These are phyloP conservation scores for Schwanniomyces occidentalis DNA, from an alignment of 805 yeast species.

Conservation along the genomic window DNA sequence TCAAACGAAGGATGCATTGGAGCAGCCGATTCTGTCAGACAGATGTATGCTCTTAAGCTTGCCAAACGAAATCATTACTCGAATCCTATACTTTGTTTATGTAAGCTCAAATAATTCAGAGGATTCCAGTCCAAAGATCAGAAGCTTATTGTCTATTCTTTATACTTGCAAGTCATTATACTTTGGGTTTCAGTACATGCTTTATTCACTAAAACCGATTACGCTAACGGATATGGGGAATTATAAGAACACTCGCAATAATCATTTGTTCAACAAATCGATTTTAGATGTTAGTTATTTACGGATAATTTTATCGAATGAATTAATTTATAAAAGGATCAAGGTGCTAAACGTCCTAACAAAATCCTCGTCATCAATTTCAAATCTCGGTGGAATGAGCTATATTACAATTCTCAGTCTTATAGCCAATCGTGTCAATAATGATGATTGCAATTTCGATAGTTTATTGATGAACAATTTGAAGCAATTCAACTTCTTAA, in stretches of 20 bases:
- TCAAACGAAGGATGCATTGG: neutral
- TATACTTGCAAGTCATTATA: constrained; percentile 12
- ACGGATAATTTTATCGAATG: too few relatives aligned
- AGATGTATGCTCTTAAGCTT: constrained; percentile 2
- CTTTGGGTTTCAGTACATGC: constrained; percentile 8
- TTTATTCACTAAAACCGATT: constrained; percentile 12
- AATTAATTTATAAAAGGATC: constrained; percentile 1
- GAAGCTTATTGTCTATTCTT: constrained; percentile 8
- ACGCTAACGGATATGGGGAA: constrained; percentile 4
- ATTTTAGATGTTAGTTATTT: neutral
- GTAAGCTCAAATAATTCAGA: neutral
- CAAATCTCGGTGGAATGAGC: too few relatives aligned
- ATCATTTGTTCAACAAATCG: neutral
- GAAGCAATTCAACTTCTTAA: neutral
- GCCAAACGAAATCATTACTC: constrained; percentile 11
- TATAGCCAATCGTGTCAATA: too few relatives aligned
- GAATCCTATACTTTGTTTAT: constrained; percentile 10
- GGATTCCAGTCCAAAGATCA: neutral
- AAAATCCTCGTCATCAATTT: too few relatives aligned
- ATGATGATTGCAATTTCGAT: too few relatives aligned
- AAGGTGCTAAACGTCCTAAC: neutral
- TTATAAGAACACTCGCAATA: neutral
- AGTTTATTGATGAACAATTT: neutral
- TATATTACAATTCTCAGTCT: too few relatives aligned
- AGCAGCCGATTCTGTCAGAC: neutral